Evolutionary conservation across 164 flowering plant genomes (phyloP), one percentile per base, ranked within the genome.

Genomic region (Umbilicus rupestris): DNA sequence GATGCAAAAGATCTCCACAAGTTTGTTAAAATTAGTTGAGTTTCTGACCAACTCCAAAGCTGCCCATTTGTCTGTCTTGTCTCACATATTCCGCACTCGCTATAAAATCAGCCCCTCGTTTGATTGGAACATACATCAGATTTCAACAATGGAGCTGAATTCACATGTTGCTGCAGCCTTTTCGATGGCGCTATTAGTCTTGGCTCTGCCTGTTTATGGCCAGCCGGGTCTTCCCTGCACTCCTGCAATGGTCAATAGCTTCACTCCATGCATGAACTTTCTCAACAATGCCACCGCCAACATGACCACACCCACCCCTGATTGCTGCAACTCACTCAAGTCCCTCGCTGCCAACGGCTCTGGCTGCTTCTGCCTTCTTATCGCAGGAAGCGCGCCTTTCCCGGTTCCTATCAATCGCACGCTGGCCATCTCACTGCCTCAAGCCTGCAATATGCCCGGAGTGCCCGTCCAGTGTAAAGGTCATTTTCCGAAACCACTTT

Each of bases 201-300:
- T 55, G 60, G 60, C 33, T n/a, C 19, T 55, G 60, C 60, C 60
- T 24, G 33, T 28, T 28, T 55, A 26, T 55, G 60, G 60, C 19
- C 60, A 55, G 60, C 60, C 60, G 6, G 60, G 60, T 55, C 60
- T 28, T 10, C 60, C 60, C 33, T 55, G 60, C 60, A 55, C 60
- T 6, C 60, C 60, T 2, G 33, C 33, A 12, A 26, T 55, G 60
- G 7, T 55, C 2, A 55, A 28, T 15, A 55, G 60, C 31, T 55
- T 26, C 22, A 28, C 60, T 12, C 60, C 60, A 28, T 55, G 60
- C 33, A 55, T 55, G 60, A 55, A 55, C 19, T 55, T 55, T 16
- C 60, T 55, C 60, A 55, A 28, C 60, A 55, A 55, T 16, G 60
- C 60, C 17, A 55, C 60, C 29, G 60, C 57, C 57, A 50, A 50